These are phyloP conservation scores for Tetrastigma voinierianum DNA, from an alignment of 164 flowering plant genomes.

Conservation along the genomic window DNA sequence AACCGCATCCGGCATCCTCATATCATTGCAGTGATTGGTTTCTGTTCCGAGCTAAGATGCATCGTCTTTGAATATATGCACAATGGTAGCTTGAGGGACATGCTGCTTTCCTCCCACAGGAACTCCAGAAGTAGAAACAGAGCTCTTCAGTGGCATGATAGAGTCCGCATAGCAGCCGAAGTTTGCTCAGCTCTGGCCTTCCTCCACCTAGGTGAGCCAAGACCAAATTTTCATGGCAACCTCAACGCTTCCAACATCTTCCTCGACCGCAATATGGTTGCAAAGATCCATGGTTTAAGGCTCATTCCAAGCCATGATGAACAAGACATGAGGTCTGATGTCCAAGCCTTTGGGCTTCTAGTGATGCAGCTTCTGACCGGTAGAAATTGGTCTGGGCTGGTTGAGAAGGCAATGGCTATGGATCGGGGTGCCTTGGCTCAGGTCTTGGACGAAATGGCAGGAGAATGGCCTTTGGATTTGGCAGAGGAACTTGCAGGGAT, in stretches of 20 bases:
- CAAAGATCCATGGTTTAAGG: conserved; percentile 43
- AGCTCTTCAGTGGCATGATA: conserved; percentile 45
- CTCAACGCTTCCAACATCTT: conserved; percentile 53
- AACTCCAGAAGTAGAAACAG: conserved; percentile 21
- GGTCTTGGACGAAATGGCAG: conserved; percentile 38
- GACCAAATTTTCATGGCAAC: conserved; percentile 40
- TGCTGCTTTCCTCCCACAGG: conserved; percentile 26
- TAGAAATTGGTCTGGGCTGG: conserved; percentile 35
- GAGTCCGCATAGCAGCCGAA: conserved; percentile 56
- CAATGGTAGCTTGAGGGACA: conserved; percentile 49
- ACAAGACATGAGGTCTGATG: conserved; percentile 24
- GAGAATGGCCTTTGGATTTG: conserved; percentile 67
- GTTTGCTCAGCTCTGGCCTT: conserved; percentile 44
- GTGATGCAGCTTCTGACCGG: conserved; percentile 59
- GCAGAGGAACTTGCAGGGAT: conserved; percentile 40
- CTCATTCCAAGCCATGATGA: conserved; percentile 15
- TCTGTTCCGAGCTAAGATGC: conserved; percentile 47
- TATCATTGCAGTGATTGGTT: conserved; percentile 47
- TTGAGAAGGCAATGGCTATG: conserved; percentile 21
- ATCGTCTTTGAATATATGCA: conserved; percentile 62
- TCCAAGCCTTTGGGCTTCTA: conserved; percentile 47
- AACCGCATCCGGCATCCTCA: conserved; percentile 48
- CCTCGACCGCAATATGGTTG: conserved; percentile 48
- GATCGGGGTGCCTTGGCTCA: conserved; percentile 17
- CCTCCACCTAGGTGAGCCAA: conserved; percentile 56